Base-by-base conservation (phyloP, 2,329 filamentous ascomycete species). In the Fusarium nematophilum region DNA sequence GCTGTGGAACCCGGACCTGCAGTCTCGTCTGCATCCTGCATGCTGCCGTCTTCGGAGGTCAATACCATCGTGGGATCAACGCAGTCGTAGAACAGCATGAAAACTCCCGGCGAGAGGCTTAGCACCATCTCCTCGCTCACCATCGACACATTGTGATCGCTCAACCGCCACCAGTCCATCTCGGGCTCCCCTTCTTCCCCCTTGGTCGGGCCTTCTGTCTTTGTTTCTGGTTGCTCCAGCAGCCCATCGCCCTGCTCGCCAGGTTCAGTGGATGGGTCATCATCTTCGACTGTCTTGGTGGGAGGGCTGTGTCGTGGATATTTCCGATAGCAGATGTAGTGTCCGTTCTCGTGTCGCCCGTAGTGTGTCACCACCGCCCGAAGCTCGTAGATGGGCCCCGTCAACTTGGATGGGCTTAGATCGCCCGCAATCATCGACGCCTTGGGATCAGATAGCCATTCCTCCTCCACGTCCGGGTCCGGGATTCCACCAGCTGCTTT, bases 71-170 rank as follows among this genome's bases (percentile, higher is more conserved):
- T 77, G 1, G 81, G 74, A 53, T 90, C 86, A 18, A 90, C 78
- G 39, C 85, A 86, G 72, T 99, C 94, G 73, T 98, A 99, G 73
- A 98, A 98, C 1, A 98, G 83, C 94, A 99, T 98, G 72, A 98
- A 98, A 0, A 93, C 94, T 2, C 92, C 92, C 0, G 75, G 71
- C 0, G 88, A 88, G 65, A 96, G 89, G 3, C 81, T 83, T 44
- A 95, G 78, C 1, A 96, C 91, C 23, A 84, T 83, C 9, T 88
- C 83, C 72, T 97, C 91, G 15, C 85, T 85, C 18, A 93, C 90
- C 62, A 85, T 82, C 57, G 82, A 86, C 7, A 98, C 93, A 59
- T 90, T 88, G 57, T 97, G 91, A 68, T 98, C 94, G 72, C 94
- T 98, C 23, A 98, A 81, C 13, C 91, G 84, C 89, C 92, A 99